A percentile compares a stretch with the other conserved stretches of the same genome.
Evolutionary conservation across 345 rosid species (phyloP).

Genomic region (Luvunga scandens): DNA sequence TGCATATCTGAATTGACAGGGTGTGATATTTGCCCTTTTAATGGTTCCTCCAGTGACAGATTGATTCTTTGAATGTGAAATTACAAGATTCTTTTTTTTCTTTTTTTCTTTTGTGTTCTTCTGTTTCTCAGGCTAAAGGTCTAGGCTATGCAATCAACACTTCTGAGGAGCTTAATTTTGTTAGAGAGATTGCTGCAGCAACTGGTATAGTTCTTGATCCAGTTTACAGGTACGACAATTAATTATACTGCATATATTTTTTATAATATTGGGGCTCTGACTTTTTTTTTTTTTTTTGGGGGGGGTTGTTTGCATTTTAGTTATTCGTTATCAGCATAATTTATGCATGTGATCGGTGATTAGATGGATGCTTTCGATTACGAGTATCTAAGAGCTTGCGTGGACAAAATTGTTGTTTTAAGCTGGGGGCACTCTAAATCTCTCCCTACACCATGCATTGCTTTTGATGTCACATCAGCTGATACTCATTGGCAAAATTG

Average conservation of each 20-base stretch:
- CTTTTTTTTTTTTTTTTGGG: too few species aligned
- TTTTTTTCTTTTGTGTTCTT: neutral
- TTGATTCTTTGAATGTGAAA: neutral
- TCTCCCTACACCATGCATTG: too few species aligned
- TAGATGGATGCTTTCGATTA: neutral
- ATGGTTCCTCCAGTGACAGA: neutral
- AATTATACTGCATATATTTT: neutral
- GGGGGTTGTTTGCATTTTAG: neutral
- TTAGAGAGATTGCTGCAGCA: conserved; percentile 69
- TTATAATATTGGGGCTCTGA: neutral
- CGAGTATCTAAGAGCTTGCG: neutral
- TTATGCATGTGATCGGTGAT: too few species aligned
- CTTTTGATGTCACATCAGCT: neutral
- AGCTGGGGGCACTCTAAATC: neutral
- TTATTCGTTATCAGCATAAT: too few species aligned
- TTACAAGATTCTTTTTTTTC: neutral
- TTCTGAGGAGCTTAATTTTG: conserved; percentile 73
- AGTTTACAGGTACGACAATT: conserved; percentile 67
- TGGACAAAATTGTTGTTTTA: neutral
- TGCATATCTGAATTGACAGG: neutral
- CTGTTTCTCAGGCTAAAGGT: conserved; percentile 69
- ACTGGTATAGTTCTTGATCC: conserved; percentile 87
- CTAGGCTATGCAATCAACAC: conserved; percentile 84
- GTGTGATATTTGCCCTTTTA: neutral
- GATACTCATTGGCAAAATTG: neutral